phyloP scores from a whole-genome alignment of 768 basidiomycete species.

The Mycena belliarum region DNA sequence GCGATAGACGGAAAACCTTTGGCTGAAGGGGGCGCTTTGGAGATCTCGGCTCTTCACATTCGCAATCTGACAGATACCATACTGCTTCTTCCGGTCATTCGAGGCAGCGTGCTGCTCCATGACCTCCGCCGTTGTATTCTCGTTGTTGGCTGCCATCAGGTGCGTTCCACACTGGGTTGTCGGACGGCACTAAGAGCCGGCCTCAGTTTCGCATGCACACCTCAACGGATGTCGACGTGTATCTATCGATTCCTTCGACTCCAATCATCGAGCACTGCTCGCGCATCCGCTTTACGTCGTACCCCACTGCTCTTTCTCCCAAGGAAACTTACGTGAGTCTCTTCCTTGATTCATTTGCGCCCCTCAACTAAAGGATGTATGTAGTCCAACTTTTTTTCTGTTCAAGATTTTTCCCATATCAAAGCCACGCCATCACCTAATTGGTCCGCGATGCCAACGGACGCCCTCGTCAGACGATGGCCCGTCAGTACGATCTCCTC shows the following conservation, averaged over 20 bases:
- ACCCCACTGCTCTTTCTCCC: slow-evolving; percentile 48
- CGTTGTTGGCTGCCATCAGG: slow-evolving; percentile 83
- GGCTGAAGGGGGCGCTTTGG: slow-evolving; percentile 6
- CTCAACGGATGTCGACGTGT: slow-evolving; percentile 63
- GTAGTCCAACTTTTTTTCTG: slow-evolving; percentile 43
- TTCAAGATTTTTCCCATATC: slow-evolving; percentile 89
- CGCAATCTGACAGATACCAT: slow-evolving; percentile 61
- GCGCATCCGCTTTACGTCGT: slow-evolving; percentile 61
- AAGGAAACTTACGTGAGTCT: slow-evolving; percentile 12
- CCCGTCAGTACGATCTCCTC: slow-evolving; percentile 13
- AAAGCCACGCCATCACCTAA: slow-evolving; percentile 75
- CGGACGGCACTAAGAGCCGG: neutral
- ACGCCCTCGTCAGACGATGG: slow-evolving; percentile 26
- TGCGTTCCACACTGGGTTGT: slow-evolving; percentile 29
- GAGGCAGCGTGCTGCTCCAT: slow-evolving; percentile 75
- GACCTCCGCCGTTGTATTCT: slow-evolving; percentile 62
- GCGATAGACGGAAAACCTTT: neutral
- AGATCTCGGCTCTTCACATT: slow-evolving; percentile 63
- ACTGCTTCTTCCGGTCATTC: slow-evolving; percentile 62
- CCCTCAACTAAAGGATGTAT: neutral
- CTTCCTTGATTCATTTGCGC: neutral
- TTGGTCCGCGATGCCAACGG: slow-evolving; percentile 47
- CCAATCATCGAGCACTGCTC: slow-evolving; percentile 82
- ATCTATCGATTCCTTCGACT: slow-evolving; percentile 65
- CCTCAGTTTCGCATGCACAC: slow-evolving; percentile 87